Percentiles rank a stretch among this genome's conserved stretches.
Evolutionary conservation across 2,329 filamentous ascomycete species (phyloP).

Genomic region (Tolypocladium pustulatum): DNA sequence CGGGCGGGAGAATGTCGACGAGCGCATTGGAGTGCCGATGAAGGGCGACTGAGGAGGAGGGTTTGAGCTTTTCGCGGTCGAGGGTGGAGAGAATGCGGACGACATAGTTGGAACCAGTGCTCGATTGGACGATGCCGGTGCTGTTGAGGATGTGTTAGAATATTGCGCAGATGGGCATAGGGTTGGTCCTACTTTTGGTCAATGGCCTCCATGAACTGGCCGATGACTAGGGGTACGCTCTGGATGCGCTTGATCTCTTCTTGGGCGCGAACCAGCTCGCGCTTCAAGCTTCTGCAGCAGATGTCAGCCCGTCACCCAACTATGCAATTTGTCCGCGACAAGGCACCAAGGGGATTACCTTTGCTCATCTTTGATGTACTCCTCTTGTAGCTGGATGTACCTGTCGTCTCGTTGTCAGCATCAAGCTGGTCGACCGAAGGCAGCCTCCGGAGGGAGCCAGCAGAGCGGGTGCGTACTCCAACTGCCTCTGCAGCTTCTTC

Average conservation of each 20-base stretch:
- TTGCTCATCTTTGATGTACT: constrained; percentile 99
- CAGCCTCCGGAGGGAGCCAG: constrained; percentile 5
- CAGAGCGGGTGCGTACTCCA: constrained; percentile 56
- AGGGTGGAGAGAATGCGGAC: constrained; percentile 96
- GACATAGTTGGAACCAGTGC: constrained; percentile 97
- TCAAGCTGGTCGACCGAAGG: neutral
- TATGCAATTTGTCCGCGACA: neutral
- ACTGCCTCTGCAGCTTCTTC: constrained; percentile 92
- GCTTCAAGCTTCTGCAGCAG: constrained; percentile 69
- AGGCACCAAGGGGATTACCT: constrained; percentile 37
- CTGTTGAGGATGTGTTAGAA: constrained; percentile 31
- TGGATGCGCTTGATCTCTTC: constrained; percentile 99
- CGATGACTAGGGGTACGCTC: constrained; percentile 94
- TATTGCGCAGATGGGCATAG: constrained; percentile 1
- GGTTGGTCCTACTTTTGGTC: constrained; percentile 73
- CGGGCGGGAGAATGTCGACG: constrained; percentile 96
- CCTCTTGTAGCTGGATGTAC: constrained; percentile 95
- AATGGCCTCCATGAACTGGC: constrained; percentile 99
- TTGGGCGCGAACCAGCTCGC: constrained; percentile 91
- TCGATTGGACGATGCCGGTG: constrained; percentile 97
- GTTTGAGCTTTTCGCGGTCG: constrained; percentile 95
- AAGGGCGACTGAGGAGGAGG: constrained; percentile 91
- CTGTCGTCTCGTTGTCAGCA: constrained; percentile 27
- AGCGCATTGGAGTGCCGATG: constrained; percentile 98
- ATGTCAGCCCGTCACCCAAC: constrained; percentile 2